Conservation (phyloP, 352 stramenopile species). For the Blastocystis sp. region DNA sequence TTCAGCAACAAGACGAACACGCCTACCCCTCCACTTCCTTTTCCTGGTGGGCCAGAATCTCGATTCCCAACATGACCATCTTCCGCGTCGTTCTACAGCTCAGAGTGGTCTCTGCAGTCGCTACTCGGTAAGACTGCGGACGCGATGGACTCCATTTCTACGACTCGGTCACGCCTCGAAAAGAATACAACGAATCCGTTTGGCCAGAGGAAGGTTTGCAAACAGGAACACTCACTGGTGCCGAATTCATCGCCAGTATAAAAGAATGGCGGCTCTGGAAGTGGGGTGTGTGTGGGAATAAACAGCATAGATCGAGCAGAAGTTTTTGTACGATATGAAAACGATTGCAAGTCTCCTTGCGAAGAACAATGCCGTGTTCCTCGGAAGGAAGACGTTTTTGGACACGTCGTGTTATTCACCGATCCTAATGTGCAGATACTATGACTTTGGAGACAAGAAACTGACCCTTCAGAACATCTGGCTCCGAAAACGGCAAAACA, state of each 20-base stretch:
- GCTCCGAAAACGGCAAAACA: conserved; percentile 35
- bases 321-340: conserved; percentile 46
- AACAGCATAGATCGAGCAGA: conserved; percentile 18
- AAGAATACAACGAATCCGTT: not conserved
- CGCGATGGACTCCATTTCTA: not conserved
- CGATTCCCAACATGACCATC: conserved; percentile 35
- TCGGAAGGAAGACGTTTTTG: conserved; percentile 44
- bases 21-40: conserved; percentile 10
- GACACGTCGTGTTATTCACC: not conserved
- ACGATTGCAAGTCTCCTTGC: not conserved
- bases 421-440: not conserved
- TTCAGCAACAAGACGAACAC: not conserved
- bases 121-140: not conserved
- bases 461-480: conserved; percentile 26
- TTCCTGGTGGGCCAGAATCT: conserved; percentile 37
- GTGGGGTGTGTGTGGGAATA: not conserved
- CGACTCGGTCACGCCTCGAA: not conserved
- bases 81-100: not conserved
- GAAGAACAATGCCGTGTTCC: not conserved
- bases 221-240: not conserved
- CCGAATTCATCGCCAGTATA: not conserved
- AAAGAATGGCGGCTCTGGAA: conserved; percentile 33
- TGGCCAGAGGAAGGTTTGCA: not conserved
- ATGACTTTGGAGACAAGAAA: conserved; percentile 39
- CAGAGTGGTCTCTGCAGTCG: no score